Evolutionary conservation across 2,329 filamentous ascomycete genomes (phyloP).

Genomic region (Dothiorella sarmentorum): DNA sequence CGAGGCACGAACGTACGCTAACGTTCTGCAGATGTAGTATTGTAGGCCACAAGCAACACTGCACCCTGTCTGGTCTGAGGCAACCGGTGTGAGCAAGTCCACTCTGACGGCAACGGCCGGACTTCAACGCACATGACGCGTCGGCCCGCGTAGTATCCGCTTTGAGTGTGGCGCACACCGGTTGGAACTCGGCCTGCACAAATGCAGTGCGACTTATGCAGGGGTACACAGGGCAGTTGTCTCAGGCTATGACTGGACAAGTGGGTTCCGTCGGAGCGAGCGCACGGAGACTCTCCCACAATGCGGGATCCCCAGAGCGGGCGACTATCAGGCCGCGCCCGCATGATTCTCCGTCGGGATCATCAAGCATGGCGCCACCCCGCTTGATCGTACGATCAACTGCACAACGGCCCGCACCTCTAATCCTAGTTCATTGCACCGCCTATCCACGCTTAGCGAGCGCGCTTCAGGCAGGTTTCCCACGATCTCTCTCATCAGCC

Average conservation of each 20-base stretch:
- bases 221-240: neutral
- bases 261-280: neutral
- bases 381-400: conserved; percentile 18
- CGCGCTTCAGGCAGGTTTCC: conserved; percentile 3
- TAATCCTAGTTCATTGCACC: conserved; percentile 1
- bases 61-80: neutral
- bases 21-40: neutral
- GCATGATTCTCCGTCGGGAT: conserved; percentile 10
- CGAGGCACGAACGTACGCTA: neutral
- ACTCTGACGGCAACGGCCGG: neutral
- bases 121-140: neutral
- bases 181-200: neutral
- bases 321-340: conserved; percentile 12
- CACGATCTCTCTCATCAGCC: conserved; percentile 10
- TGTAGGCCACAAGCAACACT: neutral
- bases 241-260: conserved; percentile 1
- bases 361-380: conserved; percentile 14
- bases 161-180: neutral
- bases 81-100: neutral
- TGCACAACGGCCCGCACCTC: conserved; percentile 4
- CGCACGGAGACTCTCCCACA: conserved; percentile 5
- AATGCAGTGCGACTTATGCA: conserved; percentile 4
- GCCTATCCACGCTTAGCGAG: neutral
- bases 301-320: conserved; percentile 14
- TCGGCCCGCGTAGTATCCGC: neutral